Base-by-base conservation (phyloP, 2,329 filamentous ascomycete species). In the Fusarium nurragi region DNA sequence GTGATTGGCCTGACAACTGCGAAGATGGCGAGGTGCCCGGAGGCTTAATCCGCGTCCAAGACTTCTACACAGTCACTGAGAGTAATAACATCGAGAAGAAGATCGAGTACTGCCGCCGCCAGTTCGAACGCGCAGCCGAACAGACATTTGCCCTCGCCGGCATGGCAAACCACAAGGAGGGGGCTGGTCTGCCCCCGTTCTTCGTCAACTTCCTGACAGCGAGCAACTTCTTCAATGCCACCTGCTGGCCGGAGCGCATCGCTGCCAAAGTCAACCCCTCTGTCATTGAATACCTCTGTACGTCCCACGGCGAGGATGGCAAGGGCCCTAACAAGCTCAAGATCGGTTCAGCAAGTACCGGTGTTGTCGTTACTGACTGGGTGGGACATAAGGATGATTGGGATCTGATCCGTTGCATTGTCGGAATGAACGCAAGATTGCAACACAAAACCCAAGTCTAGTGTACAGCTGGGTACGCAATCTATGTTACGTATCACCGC, bases 161-260 rank as follows among this genome's bases (percentile, higher is more conserved):
- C 41, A 72, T 69, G 68, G 39, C 69, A 2, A 67, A 64, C 25
- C 67, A 75, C 52, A 67, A 69, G 21, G 62, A 71, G 10, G 69
- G 67, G 26, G 67, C 74, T 34, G 78, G 57, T 9, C 64, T 73
- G 22, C 81, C 81, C 16, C 92, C 93, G 1, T 84, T 97, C 68
- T 97, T 91, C 71, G 81, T 98, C 77, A 99, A 98, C 77, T 98
- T 97, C 75, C 77, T 97, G 63, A 93, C 86, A 68, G 95, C 90
- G 1, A 94, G 90, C 76, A 97, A 97, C 79, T 98, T 98, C 81
- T 98, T 94, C 88, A 94, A 92, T 67, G 83, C 90, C 2, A 88
- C 87, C 53, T 97, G 93, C 77, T 99, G 95, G 95, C 95, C 95
- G 1, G 94, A 97, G 77, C 90, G 87, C 73, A 92, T 99, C 75